These are phyloP conservation scores for Podospora sp. DNA, from an alignment of 495 filamentous ascomycete genomes.

Conservation along the genomic window DNA sequence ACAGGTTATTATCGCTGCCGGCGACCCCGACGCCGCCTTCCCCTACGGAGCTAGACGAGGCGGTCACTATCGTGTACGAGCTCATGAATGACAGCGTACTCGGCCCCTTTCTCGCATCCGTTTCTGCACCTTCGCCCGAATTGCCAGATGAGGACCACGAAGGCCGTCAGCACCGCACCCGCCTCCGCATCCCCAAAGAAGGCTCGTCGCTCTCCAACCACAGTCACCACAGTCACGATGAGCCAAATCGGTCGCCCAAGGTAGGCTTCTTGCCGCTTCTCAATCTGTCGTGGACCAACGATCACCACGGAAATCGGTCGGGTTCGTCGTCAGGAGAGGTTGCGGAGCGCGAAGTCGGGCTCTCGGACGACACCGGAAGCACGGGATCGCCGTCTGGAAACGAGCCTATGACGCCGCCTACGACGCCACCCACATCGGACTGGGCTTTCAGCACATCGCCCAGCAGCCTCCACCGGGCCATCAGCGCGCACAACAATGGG, in stretches of 20 bases:
- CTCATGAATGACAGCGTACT: conserved; percentile 96
- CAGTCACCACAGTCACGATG: conserved; percentile 25
- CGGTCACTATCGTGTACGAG: conserved; percentile 89
- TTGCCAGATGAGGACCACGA: conserved; percentile 38
- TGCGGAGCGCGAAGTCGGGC: conserved; percentile 38
- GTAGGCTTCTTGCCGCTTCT: conserved; percentile 48
- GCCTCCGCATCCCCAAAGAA: conserved; percentile 44
- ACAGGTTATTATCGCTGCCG: conserved; percentile 70
- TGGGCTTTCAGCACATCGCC: conserved; percentile 55
- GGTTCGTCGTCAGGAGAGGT: conserved; percentile 41
- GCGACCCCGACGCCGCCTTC: conserved; percentile 66
- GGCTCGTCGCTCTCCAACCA: conserved; percentile 18
- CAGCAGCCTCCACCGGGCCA: conserved; percentile 53
- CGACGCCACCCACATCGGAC: conserved; percentile 73
- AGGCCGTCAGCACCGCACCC: conserved; percentile 41
- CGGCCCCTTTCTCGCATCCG: conserved; percentile 75
- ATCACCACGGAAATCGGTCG: conserved; percentile 37
- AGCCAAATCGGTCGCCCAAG: conserved; percentile 47
- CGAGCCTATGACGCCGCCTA: conserved; percentile 88
- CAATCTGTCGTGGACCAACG: conserved; percentile 42
- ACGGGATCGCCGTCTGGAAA: conserved; percentile 52
- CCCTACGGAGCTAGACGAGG: conserved; percentile 79
- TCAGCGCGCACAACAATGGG: conserved; percentile 56
- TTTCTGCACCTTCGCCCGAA: conserved; percentile 41
- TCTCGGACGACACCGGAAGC: conserved; percentile 55